Percentiles rank a stretch among this genome's conserved stretches.
phyloP scores from a whole-genome alignment of 2,329 filamentous ascomycete genomes.

The Diaporthe aspalathi region DNA sequence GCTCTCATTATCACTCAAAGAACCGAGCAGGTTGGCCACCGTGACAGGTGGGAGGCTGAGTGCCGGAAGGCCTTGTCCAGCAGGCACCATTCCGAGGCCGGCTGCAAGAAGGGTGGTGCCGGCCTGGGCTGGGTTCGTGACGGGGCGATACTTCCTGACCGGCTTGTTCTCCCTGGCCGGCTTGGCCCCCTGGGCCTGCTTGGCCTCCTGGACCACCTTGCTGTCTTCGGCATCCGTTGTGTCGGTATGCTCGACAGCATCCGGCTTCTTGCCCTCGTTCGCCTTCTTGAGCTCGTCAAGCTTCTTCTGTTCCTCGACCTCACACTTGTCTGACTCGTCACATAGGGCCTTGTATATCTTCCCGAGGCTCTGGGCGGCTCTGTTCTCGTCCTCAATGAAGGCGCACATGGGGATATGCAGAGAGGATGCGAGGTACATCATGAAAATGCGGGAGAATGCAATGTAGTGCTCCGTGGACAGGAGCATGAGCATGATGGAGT shows the following conservation, averaged over 20 bases:
- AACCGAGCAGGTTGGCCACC: conserved; percentile 82
- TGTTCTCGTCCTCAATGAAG: conserved; percentile 77
- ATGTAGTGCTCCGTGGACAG: conserved; percentile 83
- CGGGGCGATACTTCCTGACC: conserved; percentile 74
- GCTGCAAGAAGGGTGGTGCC: conserved; percentile 76
- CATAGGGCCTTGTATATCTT: conserved; percentile 77
- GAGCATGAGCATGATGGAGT: conserved; percentile 77
- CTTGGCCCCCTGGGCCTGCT: conserved; percentile 66
- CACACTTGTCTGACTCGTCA: conserved; percentile 48
- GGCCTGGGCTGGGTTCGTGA: conserved; percentile 64
- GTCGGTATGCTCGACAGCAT: conserved; percentile 24
- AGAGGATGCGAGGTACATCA: conserved; percentile 77
- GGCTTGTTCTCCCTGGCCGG: conserved; percentile 69
- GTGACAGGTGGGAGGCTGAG: conserved; percentile 78
- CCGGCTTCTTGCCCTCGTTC: conserved; percentile 15
- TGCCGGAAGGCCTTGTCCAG: conserved; percentile 59
- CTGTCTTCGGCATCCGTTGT: conserved; percentile 73
- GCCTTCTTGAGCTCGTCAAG: conserved; percentile 21
- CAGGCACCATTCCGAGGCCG: conserved; percentile 82
- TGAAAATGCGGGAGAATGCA: conserved; percentile 77
- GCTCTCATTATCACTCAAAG: conserved; percentile 81
- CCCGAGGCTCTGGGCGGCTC: conserved; percentile 79
- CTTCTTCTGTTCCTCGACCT: conserved; percentile 47
- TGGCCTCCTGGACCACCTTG: conserved; percentile 72
- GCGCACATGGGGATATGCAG: conserved; percentile 74